Evolutionary conservation across 495 filamentous ascomycete species (phyloP).

Genomic region (Lasiosphaeris hirsuta): DNA sequence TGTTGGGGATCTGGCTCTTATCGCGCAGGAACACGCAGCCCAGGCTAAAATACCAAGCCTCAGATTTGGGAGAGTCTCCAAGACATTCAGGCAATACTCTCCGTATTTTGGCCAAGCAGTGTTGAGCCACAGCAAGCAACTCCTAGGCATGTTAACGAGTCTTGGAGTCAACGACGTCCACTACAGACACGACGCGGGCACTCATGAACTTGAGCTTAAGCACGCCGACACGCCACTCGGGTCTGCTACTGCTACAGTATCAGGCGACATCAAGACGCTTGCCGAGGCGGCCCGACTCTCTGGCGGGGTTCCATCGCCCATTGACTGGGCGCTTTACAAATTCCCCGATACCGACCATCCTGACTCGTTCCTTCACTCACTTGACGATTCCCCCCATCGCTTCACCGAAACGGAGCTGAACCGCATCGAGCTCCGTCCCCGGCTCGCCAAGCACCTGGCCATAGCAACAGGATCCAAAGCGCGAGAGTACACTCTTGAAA

Average conservation of each 20-base stretch:
- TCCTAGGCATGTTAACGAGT: background rate
- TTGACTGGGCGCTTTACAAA: background rate
- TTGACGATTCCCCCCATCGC: background rate
- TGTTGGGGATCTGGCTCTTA: no score
- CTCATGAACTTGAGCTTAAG: background rate
- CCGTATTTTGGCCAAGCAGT: no score
- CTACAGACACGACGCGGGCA: background rate
- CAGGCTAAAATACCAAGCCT: no score
- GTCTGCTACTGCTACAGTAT: background rate
- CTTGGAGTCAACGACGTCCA: background rate
- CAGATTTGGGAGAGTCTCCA: no score
- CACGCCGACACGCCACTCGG: background rate
- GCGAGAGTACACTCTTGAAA: background rate
- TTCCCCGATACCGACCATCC: background rate
- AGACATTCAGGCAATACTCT: no score
- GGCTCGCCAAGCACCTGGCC: background rate
- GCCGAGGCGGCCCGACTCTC: background rate
- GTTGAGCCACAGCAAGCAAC: background rate
- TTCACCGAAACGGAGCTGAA: background rate
- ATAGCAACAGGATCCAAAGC: background rate
- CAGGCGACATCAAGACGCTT: background rate
- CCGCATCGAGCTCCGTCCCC: background rate
- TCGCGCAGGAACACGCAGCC: no score
- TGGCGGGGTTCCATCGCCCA: background rate
- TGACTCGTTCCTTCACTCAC: background rate